These are phyloP conservation scores for Suhomyces guaymorum DNA, from an alignment of 1,139 yeast species.

Conservation along the genomic window DNA sequence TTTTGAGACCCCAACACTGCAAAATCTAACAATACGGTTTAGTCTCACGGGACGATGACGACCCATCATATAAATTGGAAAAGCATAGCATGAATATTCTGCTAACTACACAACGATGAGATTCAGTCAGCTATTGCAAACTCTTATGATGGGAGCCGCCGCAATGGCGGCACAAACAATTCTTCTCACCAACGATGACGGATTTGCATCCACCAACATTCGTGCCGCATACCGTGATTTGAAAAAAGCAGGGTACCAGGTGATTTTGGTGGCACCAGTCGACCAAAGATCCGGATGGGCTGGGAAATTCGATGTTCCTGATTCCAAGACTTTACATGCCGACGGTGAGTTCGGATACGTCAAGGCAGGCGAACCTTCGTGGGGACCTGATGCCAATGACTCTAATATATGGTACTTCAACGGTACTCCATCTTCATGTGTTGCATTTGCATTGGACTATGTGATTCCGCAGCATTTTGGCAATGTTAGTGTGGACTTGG, in stretches of 20 bases:
- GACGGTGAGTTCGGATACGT: slow-evolving; percentile 43
- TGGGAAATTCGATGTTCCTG: slow-evolving; percentile 33
- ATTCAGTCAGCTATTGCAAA: too few species aligned
- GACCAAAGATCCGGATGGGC: slow-evolving; percentile 33
- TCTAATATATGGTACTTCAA: slow-evolving; percentile 48
- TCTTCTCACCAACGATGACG: slow-evolving; percentile 36
- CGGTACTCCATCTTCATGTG: slow-evolving; percentile 47
- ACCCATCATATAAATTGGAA: too few species aligned
- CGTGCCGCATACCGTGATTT: slow-evolving; percentile 35
- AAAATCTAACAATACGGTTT: background rate
- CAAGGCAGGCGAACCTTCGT: slow-evolving; percentile 42
- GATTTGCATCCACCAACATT: slow-evolving; percentile 34
- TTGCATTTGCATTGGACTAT: slow-evolving; percentile 43
- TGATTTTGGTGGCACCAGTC: slow-evolving; percentile 36
- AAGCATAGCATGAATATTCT: too few species aligned
- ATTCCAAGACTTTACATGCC: slow-evolving; percentile 16
- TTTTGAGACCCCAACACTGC: background rate
- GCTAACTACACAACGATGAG: too few species aligned
- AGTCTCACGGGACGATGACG: background rate
- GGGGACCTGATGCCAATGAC: slow-evolving; percentile 44
- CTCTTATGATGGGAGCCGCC: too few species aligned
- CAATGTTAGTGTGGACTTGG: slow-evolving; percentile 39
- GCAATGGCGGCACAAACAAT: slow-evolving; percentile 23
- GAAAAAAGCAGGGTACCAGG: slow-evolving; percentile 30
- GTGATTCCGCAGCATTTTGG: slow-evolving; percentile 36